A percentile compares a stretch with the other conserved stretches of the same genome.
Conservation (phyloP, 2,329 filamentous ascomycete genomes). For the Elsinoe ampelina region DNA sequence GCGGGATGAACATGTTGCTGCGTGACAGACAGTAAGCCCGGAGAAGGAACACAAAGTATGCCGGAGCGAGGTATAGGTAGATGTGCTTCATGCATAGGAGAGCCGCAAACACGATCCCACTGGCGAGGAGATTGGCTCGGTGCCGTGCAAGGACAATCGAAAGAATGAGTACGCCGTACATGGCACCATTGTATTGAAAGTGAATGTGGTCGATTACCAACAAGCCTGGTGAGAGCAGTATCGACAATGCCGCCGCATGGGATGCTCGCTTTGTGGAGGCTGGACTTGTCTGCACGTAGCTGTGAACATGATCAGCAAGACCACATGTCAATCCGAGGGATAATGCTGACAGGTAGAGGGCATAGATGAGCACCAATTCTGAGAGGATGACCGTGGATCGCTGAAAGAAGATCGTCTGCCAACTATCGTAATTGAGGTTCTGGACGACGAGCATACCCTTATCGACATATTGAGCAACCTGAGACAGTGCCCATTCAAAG, state of each 20-base stretch:
- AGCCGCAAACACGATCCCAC: slow-evolving; percentile 73
- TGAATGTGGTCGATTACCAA: slow-evolving; percentile 97
- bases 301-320: slow-evolving; percentile 30
- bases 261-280: slow-evolving; percentile 60
- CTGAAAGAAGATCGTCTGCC: slow-evolving; percentile 92
- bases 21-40: slow-evolving; percentile 73
- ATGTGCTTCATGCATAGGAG: slow-evolving; percentile 96
- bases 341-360: slow-evolving; percentile 58
- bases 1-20: slow-evolving; percentile 34
- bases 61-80: slow-evolving; percentile 89
- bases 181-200: slow-evolving; percentile 97
- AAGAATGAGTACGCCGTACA: slow-evolving; percentile 82
- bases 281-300: slow-evolving; percentile 65
- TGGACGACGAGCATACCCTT: slow-evolving; percentile 71
- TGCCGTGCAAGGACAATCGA: slow-evolving; percentile 77
- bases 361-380: slow-evolving; percentile 75
- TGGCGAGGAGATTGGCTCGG: slow-evolving; percentile 63
- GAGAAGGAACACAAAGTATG: slow-evolving; percentile 91
- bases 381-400: slow-evolving; percentile 76
- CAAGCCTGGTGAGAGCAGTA: slow-evolving; percentile 83
- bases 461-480: slow-evolving; percentile 67
- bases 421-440: slow-evolving; percentile 78
- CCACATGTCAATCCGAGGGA: background rate
- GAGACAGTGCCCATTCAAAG: slow-evolving; percentile 88
- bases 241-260: slow-evolving; percentile 78